These are phyloP conservation scores for Henckelia pumila DNA, from an alignment of 257 asterid species.

Conservation along the genomic window DNA sequence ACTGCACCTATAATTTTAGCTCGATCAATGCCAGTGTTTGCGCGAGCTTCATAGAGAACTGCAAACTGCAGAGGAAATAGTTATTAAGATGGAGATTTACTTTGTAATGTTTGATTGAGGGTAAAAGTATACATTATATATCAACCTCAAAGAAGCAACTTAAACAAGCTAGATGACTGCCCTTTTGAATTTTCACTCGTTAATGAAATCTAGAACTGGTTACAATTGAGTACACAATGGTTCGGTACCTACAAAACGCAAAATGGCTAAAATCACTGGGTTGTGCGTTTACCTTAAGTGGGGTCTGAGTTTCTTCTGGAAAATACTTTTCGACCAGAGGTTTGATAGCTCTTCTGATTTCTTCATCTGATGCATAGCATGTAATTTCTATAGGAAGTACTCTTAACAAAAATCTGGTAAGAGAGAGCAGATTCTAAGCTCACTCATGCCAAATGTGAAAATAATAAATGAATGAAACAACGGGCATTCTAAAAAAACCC, in stretches of 20 bases:
- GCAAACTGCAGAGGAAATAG: constrained; percentile 56
- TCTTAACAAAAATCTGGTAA: constrained; percentile 73
- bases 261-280: not conserved
- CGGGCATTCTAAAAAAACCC: not conserved
- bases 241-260: not conserved
- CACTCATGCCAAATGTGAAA: constrained; percentile 1
- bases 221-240: not conserved
- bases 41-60: constrained; percentile 87
- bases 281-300: constrained; percentile 53
- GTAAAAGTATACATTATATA: not conserved
- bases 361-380: constrained; percentile 96
- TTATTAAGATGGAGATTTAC: not conserved
- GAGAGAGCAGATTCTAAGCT: constrained; percentile 29
- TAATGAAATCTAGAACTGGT: not conserved
- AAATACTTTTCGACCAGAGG: constrained; percentile 71
- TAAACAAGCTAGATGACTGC: not conserved
- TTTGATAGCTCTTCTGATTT: constrained; percentile 66
- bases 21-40: constrained; percentile 85
- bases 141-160: not conserved
- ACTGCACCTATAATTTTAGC: constrained; percentile 73
- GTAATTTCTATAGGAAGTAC: constrained; percentile 85
- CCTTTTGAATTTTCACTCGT: no score
- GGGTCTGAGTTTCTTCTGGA: constrained; percentile 67
- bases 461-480: not conserved
- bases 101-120: not conserved